Conservation (phyloP, 306 rosid genomes). For the Rubus parviflorus region DNA sequence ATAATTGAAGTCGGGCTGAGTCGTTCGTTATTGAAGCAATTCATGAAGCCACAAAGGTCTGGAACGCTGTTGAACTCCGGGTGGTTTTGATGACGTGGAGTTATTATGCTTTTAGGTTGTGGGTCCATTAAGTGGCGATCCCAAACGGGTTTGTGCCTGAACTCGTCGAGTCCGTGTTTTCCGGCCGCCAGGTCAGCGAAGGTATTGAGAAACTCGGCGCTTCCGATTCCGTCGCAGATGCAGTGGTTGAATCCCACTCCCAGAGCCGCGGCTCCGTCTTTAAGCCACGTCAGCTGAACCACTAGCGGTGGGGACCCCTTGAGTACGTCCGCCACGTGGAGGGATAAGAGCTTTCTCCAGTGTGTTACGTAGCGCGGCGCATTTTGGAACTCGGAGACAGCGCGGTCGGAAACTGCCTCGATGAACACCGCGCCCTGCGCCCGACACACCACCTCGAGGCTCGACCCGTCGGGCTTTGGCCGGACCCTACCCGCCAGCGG, state of each 20-base stretch:
- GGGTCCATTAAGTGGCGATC: constrained; percentile 64
- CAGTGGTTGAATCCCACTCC: constrained; percentile 81
- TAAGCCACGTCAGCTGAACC: constrained; percentile 78
- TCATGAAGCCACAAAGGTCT: constrained; percentile 65
- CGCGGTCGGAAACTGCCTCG: constrained; percentile 56
- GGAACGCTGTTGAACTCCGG: constrained; percentile 61
- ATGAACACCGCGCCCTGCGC: constrained; percentile 76
- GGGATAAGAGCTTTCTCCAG: constrained; percentile 65
- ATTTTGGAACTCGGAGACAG: constrained; percentile 42
- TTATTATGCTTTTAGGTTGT: background rate
- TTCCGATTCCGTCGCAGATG: constrained; percentile 73
- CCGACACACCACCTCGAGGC: constrained; percentile 64
- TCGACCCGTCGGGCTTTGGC: constrained; percentile 31
- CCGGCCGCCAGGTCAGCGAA: constrained; percentile 52
- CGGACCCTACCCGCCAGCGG: constrained; percentile 75
- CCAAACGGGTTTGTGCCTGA: constrained; percentile 53
- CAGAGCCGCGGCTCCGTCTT: constrained; percentile 67
- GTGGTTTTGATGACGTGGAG: background rate
- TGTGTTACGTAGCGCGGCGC: constrained; percentile 58
- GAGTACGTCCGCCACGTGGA: constrained; percentile 64
- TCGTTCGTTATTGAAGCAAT: constrained; percentile 42
- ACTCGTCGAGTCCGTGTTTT: constrained; percentile 21
- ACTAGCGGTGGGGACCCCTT: constrained; percentile 70
- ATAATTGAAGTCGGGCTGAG: constrained; percentile 56
- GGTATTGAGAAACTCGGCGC: constrained; percentile 68